Conservation (phyloP, 1,284 basidiomycete genomes). For the Termitomyces sp. region DNA sequence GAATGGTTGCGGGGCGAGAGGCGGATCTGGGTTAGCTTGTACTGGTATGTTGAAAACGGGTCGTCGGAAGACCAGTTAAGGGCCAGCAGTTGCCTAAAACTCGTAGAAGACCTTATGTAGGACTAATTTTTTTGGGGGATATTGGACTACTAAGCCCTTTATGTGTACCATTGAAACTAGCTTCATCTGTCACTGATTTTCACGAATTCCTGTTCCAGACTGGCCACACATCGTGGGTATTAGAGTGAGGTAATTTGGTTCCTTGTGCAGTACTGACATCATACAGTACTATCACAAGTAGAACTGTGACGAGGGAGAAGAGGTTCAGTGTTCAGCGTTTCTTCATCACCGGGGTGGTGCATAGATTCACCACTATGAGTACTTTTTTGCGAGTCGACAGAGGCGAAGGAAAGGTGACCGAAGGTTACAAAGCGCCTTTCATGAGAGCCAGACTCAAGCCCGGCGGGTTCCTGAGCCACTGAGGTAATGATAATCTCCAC, state of each 20-base stretch:
- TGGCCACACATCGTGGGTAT: neutral
- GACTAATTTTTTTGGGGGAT: neutral
- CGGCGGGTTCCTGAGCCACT: neutral
- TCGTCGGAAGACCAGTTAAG: conserved; percentile 11
- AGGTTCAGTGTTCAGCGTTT: neutral
- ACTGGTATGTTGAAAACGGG: conserved; percentile 16
- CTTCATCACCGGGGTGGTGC: neutral
- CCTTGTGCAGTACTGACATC: neutral
- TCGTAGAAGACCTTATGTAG: conserved; percentile 7
- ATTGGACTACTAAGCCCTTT: neutral
- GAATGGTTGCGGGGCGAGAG: conserved; percentile 10
- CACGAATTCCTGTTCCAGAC: neutral
- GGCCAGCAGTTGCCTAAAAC: conserved; percentile 7
- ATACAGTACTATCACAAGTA: neutral
- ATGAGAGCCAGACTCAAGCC: neutral
- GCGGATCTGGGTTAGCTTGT: conserved; percentile 1
- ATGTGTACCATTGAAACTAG: neutral
- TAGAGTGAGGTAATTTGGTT: neutral
- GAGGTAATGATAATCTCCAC: neutral
- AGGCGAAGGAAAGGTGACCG: neutral
- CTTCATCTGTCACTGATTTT: neutral
- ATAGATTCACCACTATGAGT: too few relatives aligned
- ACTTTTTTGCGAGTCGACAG: neutral
- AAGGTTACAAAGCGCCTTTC: neutral
- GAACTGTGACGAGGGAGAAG: neutral